These are phyloP conservation scores for Trichosanthes cucumerina DNA, from an alignment of 306 rosid species.

Conservation along the genomic window DNA sequence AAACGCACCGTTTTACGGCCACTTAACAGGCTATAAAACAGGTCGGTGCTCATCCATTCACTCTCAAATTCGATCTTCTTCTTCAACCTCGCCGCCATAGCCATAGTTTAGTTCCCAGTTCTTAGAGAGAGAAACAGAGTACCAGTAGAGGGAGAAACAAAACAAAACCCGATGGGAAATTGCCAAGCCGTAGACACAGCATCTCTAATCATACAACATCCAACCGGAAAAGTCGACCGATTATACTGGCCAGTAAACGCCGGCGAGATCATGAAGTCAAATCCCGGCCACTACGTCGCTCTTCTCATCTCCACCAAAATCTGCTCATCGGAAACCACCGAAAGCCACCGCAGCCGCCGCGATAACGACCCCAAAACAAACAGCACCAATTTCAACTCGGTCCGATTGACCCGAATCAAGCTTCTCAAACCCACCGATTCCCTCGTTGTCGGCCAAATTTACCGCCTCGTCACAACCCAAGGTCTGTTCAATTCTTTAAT, in stretches of 20 bases:
- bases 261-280: slow-evolving; percentile 60
- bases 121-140: slow-evolving; percentile 3
- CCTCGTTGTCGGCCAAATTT: slow-evolving; percentile 86
- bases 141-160: slow-evolving; percentile 36
- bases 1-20: background rate
- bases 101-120: background rate
- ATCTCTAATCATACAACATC: slow-evolving; percentile 63
- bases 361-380: background rate
- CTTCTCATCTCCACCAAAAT: slow-evolving; percentile 81
- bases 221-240: slow-evolving; percentile 70
- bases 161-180: slow-evolving; percentile 52
- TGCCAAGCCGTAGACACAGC: slow-evolving; percentile 94
- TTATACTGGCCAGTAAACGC: slow-evolving; percentile 68
- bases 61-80: background rate
- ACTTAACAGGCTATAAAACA: background rate
- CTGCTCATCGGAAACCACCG: slow-evolving; percentile 30
- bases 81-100: background rate
- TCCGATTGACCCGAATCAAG: slow-evolving; percentile 84
- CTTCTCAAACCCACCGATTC: slow-evolving; percentile 82
- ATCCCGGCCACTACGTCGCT: slow-evolving; percentile 91
- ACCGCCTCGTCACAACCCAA: slow-evolving; percentile 74
- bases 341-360: background rate
- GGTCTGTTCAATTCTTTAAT: slow-evolving; percentile 32
- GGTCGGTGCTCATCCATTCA: background rate
- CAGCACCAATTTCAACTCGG: slow-evolving; percentile 15